These are phyloP conservation scores for Neonectria magnoliae DNA, from an alignment of 2,329 filamentous ascomycete species.

Conservation along the genomic window DNA sequence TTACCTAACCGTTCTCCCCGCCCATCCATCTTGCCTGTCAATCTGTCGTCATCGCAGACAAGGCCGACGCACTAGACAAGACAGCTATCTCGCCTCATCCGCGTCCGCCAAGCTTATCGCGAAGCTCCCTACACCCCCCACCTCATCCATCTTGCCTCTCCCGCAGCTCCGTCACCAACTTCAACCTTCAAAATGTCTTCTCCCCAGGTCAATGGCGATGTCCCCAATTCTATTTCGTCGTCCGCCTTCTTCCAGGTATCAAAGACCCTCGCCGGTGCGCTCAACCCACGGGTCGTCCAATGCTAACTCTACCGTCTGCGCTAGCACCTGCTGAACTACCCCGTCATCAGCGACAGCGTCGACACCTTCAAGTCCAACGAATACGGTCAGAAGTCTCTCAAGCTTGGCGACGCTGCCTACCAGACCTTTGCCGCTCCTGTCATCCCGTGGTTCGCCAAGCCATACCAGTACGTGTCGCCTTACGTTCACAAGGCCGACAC, in stretches of 20 bases:
- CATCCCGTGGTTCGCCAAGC: constrained; percentile 74
- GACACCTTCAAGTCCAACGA: constrained; percentile 82
- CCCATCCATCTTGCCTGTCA: constrained; percentile 11
- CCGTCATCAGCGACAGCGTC: constrained; percentile 82
- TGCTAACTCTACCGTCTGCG: constrained; percentile 15
- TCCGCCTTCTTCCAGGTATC: constrained; percentile 63
- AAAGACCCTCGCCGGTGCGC: constrained; percentile 21
- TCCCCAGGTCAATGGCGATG: constrained; percentile 62
- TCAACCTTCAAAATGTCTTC: constrained; percentile 49
- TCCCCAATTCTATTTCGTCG: constrained; percentile 53
- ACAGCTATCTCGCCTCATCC: constrained; percentile 17
- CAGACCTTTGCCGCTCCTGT: constrained; percentile 80
- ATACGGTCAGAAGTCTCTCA: constrained; percentile 83
- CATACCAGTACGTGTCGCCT: constrained; percentile 83
- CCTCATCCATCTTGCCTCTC: constrained; percentile 6
- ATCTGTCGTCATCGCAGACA: constrained; percentile 20
- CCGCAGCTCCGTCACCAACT: constrained; percentile 31
- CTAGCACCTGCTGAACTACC: constrained; percentile 87
- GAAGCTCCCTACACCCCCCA: constrained; percentile 7
- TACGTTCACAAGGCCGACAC: constrained; percentile 86
- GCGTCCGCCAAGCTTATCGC: constrained; percentile 27
- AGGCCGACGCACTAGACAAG: constrained; percentile 1
- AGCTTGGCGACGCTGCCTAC: constrained; percentile 79
- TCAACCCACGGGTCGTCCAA: background rate
- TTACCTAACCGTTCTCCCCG: constrained; percentile 1